Percentiles rank a stretch among this genome's conserved stretches.
Evolutionary conservation across 2,329 filamentous ascomycete species (phyloP).

Genomic region (Diaporthe sp.): DNA sequence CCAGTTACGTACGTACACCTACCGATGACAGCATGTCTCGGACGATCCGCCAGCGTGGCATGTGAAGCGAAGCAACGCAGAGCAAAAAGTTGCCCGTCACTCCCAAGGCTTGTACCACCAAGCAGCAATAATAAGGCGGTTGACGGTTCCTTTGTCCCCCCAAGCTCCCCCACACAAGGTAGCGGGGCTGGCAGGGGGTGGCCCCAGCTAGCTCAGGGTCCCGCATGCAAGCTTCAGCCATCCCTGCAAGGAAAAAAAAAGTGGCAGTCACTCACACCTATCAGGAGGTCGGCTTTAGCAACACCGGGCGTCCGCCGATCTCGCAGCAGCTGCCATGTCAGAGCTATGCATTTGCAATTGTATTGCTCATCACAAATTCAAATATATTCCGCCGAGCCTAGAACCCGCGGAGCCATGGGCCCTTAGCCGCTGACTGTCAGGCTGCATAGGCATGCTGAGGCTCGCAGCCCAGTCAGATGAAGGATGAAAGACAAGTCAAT

Average conservation of each 20-base stretch:
- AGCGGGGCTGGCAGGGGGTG: conserved; percentile 24
- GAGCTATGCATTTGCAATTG: conserved; percentile 27
- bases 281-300: conserved; percentile 23
- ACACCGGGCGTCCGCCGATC: conserved; percentile 19
- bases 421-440: background rate
- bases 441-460: background rate
- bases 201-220: conserved; percentile 24
- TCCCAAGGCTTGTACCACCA: conserved; percentile 9
- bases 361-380: conserved; percentile 32
- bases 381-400: conserved; percentile 15
- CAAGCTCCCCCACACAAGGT: conserved; percentile 33
- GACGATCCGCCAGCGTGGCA: conserved; percentile 25
- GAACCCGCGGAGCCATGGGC: background rate
- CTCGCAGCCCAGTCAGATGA: background rate
- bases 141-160: conserved; percentile 19
- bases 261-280: conserved; percentile 5
- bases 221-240: conserved; percentile 22
- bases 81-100: background rate
- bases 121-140: conserved; percentile 14
- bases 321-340: conserved; percentile 13
- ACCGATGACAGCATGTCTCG: conserved; percentile 14
- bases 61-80: conserved; percentile 14
- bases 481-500: background rate
- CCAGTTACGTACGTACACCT: background rate
- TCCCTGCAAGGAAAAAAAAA: conserved; percentile 29